Base-by-base conservation (phyloP, 2,329 filamentous ascomycete genomes). In the Ceratocystis harringtonii region DNA sequence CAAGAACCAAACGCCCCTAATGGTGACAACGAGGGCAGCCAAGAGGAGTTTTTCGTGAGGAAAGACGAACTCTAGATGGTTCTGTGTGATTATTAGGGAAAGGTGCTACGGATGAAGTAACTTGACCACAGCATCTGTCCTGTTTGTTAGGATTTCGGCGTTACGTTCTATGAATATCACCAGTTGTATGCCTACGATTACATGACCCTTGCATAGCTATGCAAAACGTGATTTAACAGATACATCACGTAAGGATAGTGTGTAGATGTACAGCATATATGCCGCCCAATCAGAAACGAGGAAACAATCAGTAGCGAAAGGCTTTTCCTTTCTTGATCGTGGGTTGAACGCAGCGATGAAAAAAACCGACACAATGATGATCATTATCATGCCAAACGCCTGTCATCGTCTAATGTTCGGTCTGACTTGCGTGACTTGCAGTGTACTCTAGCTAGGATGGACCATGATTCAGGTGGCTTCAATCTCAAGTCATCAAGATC, bases 41-140 rank as follows among this genome's bases (percentile, higher is more conserved):
- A 82, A 68, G 79, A 82, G 71, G 73, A 75, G 68, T 80, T 80
- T 68, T 80, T 78, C 71, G 78, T 80, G 28, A 64, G 62, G 58
- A 67, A 67, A 72, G 78, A 85, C 70, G 78, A 84, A 66, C 72
- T 83, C 69, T 82, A 75, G 72, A 12, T 2, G 15, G 30, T 7
- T 3, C 8, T 7, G 19, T 19, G n/a, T 19, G 48, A 2, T 52
- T 4, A 10, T 22, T 28, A 15, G 22, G 48, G 10, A 10, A 10
- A 15, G 22, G 22, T 19, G 48, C 5, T 52, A 28, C 15, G 19
- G 48, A 41, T 41, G 22, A n/a, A 52, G 12, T 28, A 7, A 28
- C 19, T 52, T 52, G 12, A 52, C 25, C 25, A 52, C 8, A 25
- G 48, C 22, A 19, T 28, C 48, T 52, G 25, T 28, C 48, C 1